Conservation (phyloP, 805 yeast species). For the Nakazawaea pomicola region DNA sequence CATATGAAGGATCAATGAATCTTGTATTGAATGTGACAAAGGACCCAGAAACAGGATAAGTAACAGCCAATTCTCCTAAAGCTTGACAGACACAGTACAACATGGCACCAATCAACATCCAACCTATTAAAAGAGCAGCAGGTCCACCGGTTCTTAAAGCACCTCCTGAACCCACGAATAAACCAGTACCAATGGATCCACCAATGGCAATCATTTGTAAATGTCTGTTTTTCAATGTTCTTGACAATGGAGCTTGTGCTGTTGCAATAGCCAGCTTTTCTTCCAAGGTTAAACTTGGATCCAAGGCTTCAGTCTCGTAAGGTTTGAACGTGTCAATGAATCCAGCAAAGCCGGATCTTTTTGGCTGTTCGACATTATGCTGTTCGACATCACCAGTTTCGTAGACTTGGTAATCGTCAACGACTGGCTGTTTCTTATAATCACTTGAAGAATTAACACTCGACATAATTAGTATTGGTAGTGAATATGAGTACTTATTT, state of each 20-base stretch:
- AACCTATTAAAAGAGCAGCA: constrained; percentile 60
- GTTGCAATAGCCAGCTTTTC: constrained; percentile 44
- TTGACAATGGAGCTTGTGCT: constrained; percentile 43
- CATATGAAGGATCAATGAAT: constrained; percentile 53
- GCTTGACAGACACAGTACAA: constrained; percentile 62
- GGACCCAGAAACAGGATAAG: constrained; percentile 62
- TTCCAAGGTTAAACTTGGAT: constrained; percentile 37
- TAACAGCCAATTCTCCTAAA: constrained; percentile 57
- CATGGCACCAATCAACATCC: constrained; percentile 54
- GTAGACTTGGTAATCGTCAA: constrained; percentile 10
- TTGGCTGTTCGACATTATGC: background rate
- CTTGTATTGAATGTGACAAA: constrained; percentile 57
- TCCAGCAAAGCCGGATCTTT: constrained; percentile 8
- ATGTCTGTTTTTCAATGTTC: constrained; percentile 59
- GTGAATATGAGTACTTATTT: too few species aligned
- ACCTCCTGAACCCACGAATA: constrained; percentile 69
- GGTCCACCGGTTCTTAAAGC: constrained; percentile 68
- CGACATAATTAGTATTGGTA: constrained; percentile 2
- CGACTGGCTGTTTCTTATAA: constrained; percentile 6
- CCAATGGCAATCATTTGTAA: constrained; percentile 80
- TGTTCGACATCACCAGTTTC: constrained; percentile 13
- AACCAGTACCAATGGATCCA: constrained; percentile 81
- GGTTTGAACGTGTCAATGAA: constrained; percentile 28
- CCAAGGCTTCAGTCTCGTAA: constrained; percentile 30
- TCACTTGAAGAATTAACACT: constrained; percentile 6